Base-by-base conservation (phyloP, 2,329 filamentous ascomycete species). In the Cercospora sesami region DNA sequence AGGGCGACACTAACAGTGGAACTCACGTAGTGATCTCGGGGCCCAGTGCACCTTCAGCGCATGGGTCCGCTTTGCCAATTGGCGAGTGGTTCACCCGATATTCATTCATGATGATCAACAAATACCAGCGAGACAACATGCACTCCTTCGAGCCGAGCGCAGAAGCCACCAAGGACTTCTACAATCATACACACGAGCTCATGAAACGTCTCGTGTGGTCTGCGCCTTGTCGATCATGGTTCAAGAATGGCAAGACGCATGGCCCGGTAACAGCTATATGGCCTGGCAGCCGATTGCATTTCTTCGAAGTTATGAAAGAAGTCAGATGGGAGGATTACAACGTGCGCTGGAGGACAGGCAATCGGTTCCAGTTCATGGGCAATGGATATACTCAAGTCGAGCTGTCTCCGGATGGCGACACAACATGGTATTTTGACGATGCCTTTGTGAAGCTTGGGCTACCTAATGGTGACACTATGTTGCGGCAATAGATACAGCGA, bases 361-460 rank as follows among this genome's bases (percentile, higher is more conserved):
- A 65, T 65, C 63, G 30, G 42, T 65, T 60, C 28, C 18, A 53
- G 36, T 48, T 65, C n/a, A 65, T 65, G 63, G 63, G 63, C 14
- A 65, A 65, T 48, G 53, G 63, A 6, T 65, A 58, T 48, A 28
- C 57, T 36, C 48, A 65, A 28, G 42, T 33, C 30, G 63, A 65
- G 53, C 18, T 10, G 3, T 51, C 45, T 18, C 16, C 45, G 9
- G 45, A n/a, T 51, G 45, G 45, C 8, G 45, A 51, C 10, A 18
- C 16, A 8, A n/a, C n/a, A 21, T 51, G 45, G 45, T 51, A 51
- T n/a, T 51, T 51, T 21, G 45, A 51, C 9, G 45, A 51, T 21
- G 10, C 18, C 10, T 51, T 51, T 12, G 9, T 51, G 14, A 51
- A 51, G 6, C 10, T 51, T 2, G 45, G 45, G 6, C 23, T 51